Percentiles rank a stretch among this genome's conserved stretches.
Evolutionary conservation across 208 protist genomes (phyloP).

Genomic region (Tritrichomonas musculus): DNA sequence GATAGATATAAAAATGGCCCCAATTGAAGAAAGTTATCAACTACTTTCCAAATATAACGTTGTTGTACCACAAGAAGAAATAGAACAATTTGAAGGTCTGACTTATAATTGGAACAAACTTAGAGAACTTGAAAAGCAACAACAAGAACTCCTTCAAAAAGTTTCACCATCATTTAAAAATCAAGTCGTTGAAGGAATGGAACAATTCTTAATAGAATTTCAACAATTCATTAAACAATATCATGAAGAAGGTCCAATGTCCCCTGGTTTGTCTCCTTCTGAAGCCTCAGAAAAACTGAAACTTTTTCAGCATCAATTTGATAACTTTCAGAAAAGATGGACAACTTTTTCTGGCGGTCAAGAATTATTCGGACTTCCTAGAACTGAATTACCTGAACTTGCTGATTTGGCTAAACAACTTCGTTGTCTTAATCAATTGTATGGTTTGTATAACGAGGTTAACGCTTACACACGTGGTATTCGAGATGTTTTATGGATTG

Average conservation of each 20-base stretch:
- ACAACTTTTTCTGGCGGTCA: slow-evolving; percentile 65
- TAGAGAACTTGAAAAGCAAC: not conserved
- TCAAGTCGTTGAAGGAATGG: slow-evolving; percentile 23
- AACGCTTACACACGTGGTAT: slow-evolving; percentile 52
- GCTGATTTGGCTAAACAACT: slow-evolving; percentile 54
- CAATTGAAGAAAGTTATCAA: not conserved
- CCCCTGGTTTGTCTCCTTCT: slow-evolving; percentile 72
- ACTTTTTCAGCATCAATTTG: slow-evolving; percentile 80
- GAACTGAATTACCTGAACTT: slow-evolving; percentile 61
- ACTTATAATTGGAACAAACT: slow-evolving; percentile 1
- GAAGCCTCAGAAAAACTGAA: slow-evolving; percentile 84
- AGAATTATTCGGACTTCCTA: slow-evolving; percentile 62
- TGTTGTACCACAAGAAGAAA: not conserved
- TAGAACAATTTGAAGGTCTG: not conserved
- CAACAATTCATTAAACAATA: not conserved
- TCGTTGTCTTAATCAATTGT: slow-evolving; percentile 59
- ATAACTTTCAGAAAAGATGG: slow-evolving; percentile 82
- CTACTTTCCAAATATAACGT: not conserved
- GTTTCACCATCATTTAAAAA: slow-evolving; percentile 11
- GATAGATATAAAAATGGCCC: not conserved
- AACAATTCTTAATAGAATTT: not conserved
- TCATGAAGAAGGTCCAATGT: slow-evolving; percentile 75
- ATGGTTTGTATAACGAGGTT: slow-evolving; percentile 61
- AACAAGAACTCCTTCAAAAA: slow-evolving; percentile 1
- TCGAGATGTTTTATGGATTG: slow-evolving; percentile 54